Conservation (phyloP, 2,329 filamentous ascomycete genomes). For the Talaromyces sp. region DNA sequence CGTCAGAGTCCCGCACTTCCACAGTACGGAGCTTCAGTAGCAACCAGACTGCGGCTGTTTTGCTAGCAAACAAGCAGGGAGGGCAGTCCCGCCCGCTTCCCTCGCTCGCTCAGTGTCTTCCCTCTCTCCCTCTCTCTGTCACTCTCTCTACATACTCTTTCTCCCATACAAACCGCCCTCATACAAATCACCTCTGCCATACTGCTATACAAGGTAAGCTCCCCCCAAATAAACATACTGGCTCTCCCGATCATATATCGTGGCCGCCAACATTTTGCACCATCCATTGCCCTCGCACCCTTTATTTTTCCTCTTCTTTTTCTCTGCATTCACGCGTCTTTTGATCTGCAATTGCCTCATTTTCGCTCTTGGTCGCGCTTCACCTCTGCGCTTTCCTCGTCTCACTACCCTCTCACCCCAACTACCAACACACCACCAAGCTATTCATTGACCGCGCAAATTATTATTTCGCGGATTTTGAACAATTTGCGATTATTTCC, state of each 20-base stretch:
- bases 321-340: slow-evolving; percentile 20
- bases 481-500: not conserved
- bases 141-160: slow-evolving; percentile 26
- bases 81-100: slow-evolving; percentile 3
- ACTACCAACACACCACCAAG: not conserved
- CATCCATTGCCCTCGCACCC: slow-evolving; percentile 20
- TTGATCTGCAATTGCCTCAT: slow-evolving; percentile 25
- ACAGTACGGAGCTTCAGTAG: not conserved
- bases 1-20: not conserved
- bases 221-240: slow-evolving; percentile 22
- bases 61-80: not conserved
- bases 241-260: not conserved
- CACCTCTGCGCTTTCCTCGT: slow-evolving; percentile 4
- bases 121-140: slow-evolving; percentile 20
- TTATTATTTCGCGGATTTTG: slow-evolving; percentile 1
- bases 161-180: slow-evolving; percentile 34
- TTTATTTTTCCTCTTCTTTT: slow-evolving; percentile 15
- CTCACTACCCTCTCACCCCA: slow-evolving; percentile 12
- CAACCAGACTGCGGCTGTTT: slow-evolving; percentile 9
- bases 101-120: slow-evolving; percentile 15
- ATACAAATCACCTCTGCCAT: slow-evolving; percentile 37
- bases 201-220: slow-evolving; percentile 30
- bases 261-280: slow-evolving; percentile 27
- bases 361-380: slow-evolving; percentile 25
- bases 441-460: not conserved